Base-by-base conservation (phyloP, 192 early-diverging fungal genomes). In the Podila verticillata region DNA sequence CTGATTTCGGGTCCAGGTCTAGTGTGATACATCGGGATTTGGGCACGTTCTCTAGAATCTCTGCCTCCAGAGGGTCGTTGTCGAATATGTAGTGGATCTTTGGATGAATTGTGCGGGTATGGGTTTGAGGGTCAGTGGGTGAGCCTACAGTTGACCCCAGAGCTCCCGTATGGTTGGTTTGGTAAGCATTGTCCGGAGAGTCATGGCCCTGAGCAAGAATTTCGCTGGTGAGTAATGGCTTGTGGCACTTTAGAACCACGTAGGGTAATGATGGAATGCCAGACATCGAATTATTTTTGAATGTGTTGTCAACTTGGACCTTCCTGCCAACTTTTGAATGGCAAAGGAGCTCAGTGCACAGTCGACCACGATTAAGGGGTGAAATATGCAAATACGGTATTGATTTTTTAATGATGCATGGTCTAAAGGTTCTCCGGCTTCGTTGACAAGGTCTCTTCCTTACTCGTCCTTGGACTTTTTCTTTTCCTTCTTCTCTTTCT, bases 61-160 rank as follows among this genome's bases (percentile, higher is more conserved):
- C 70, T 34, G 54, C 56, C 48, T 80, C 77, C 5, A 72, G 66
- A 12, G 70, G 70, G 34, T 80, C 77, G 47, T 72, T 64, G 34
- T 80, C 77, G 51, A 80, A 80, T 10, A 80, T 57, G 31, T 80
- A 80, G 28, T 80, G 77, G 2, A 80, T 66, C 24, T 68, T 70
- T 2, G 77, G 70, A 17, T 72, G 69, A 12, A 72, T 47, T 13
- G 66, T 72, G 15, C 77, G 47, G 19, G 70, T 68, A 19, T 68
- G 63, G 32, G 51, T 39, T 17, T 32, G 26, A 15, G 39, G 32
- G 19, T 61, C 29, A 62, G 20, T 24, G 28, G 24, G 57, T 49
- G 6, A 44, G n/a, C 22, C 20, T 30, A 10, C 5, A 30, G 12
- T 19, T 17, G 3, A 4, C 26, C 29, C 63, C 44, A 28, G 39